phyloP scores from a whole-genome alignment of 2,329 filamentous ascomycete genomes.

The Pestalotiopsis sp. region DNA sequence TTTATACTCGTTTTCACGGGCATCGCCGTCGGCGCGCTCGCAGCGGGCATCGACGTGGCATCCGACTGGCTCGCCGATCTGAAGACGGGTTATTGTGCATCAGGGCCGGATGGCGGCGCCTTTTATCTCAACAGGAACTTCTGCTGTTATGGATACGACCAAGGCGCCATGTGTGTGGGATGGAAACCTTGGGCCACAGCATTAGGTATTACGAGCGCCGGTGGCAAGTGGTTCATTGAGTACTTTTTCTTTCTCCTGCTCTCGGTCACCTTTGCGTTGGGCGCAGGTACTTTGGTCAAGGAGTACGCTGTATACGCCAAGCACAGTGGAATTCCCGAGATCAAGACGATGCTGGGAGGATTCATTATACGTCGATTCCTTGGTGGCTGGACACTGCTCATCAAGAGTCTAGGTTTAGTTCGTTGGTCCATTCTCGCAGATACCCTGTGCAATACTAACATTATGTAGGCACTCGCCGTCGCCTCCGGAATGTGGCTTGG shows the following conservation, averaged over 20 bases:
- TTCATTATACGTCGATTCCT: conserved; percentile 90
- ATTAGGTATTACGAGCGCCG: conserved; percentile 64
- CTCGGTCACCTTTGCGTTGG: conserved; percentile 79
- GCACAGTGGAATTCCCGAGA: conserved; percentile 95
- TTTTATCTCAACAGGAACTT: conserved; percentile 93
- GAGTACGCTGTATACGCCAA: conserved; percentile 86
- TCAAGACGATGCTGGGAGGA: conserved; percentile 93
- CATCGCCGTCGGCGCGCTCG: conserved; percentile 78
- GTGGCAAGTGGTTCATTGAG: conserved; percentile 79
- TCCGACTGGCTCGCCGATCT: conserved; percentile 93
- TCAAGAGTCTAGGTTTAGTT: conserved; percentile 88
- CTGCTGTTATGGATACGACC: conserved; percentile 91
- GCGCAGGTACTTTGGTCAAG: conserved; percentile 77
- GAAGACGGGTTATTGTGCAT: conserved; percentile 86
- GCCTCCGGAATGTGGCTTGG: conserved; percentile 95
- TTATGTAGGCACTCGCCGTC: conserved; percentile 76
- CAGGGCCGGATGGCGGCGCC: conserved; percentile 71
- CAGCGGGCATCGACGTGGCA: conserved; percentile 85
- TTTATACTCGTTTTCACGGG: conserved; percentile 84
- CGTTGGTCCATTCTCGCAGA: conserved; percentile 23
- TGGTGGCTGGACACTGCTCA: conserved; percentile 83
- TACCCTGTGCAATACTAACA: conserved; percentile 20
- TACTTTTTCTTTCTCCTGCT: conserved; percentile 87
- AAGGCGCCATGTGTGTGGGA: conserved; percentile 77
- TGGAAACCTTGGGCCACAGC: conserved; percentile 87